phyloP scores from a whole-genome alignment of 805 yeast species.

The Scheffersomyces ergatensis region DNA sequence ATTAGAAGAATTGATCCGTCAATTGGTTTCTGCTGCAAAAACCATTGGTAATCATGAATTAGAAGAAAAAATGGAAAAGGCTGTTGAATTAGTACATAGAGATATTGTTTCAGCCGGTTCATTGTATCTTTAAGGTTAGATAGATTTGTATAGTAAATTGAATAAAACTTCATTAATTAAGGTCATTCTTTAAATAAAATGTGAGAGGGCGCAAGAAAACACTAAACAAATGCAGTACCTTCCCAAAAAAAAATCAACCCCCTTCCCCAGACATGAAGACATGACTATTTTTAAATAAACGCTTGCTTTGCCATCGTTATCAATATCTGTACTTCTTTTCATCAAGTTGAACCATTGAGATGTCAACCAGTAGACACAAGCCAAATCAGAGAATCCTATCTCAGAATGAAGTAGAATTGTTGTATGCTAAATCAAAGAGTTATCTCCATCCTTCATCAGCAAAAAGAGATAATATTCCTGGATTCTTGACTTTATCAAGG shows the following conservation, averaged over 20 bases:
- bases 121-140: constrained; percentile 65
- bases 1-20: constrained; percentile 88
- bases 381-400: not conserved
- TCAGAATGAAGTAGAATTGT: constrained; percentile 41
- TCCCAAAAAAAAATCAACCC: too few relatives aligned
- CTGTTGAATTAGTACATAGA: constrained; percentile 84
- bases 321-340: too few relatives aligned
- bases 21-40: constrained; percentile 86
- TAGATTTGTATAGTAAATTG: too few relatives aligned
- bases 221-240: too few relatives aligned
- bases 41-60: constrained; percentile 89
- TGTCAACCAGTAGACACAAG: too few relatives aligned
- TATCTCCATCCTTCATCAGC: constrained; percentile 79
- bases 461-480: constrained; percentile 74
- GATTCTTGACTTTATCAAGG: constrained; percentile 65
- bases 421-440: constrained; percentile 65
- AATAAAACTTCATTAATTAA: too few relatives aligned
- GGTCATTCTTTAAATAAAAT: too few relatives aligned
- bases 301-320: too few relatives aligned
- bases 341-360: too few relatives aligned
- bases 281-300: too few relatives aligned
- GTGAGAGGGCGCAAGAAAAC: too few relatives aligned
- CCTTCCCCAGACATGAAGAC: too few relatives aligned
- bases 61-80: constrained; percentile 84
- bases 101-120: constrained; percentile 97